Evolutionary conservation across 2,329 filamentous ascomycete species (phyloP).

Genomic region (Epicoccum sorghinum): DNA sequence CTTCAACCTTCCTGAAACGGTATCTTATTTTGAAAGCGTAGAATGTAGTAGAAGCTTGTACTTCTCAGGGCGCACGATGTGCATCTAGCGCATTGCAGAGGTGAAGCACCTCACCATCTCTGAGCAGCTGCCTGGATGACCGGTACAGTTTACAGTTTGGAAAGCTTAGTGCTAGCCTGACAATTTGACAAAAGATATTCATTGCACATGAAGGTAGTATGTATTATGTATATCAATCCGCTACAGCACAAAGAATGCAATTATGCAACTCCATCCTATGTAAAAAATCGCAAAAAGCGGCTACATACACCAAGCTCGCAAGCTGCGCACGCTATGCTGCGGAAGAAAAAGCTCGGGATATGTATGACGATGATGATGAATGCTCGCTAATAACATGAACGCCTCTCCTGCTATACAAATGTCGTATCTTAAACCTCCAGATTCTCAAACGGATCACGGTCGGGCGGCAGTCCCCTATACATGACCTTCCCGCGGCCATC

Average conservation of each 20-base stretch:
- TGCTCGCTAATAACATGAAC: slow-evolving; percentile 9
- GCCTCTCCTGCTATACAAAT: neutral
- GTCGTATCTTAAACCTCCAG: slow-evolving; percentile 37
- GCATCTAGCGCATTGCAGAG: neutral
- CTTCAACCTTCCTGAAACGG: neutral
- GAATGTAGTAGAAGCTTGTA: neutral
- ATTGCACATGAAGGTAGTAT: neutral
- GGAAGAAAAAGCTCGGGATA: neutral
- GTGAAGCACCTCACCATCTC: too few species aligned
- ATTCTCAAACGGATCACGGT: slow-evolving; percentile 60
- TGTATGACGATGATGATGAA: neutral
- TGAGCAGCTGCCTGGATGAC: too few species aligned
- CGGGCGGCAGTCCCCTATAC: slow-evolving; percentile 83
- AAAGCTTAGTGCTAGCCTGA: too few species aligned
- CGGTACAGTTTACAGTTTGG: too few species aligned
- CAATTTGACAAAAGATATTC: too few species aligned
- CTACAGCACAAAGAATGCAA: neutral
- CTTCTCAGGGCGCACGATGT: neutral
- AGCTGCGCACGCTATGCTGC: slow-evolving; percentile 11
- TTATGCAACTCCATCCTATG: neutral
- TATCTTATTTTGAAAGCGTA: neutral
- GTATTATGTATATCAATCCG: neutral
- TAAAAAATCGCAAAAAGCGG: slow-evolving; percentile 1
- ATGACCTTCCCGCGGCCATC: slow-evolving; percentile 83
- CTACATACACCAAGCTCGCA: slow-evolving; percentile 9